A percentile compares a stretch with the other conserved stretches of the same genome.
phyloP scores from a whole-genome alignment of 2,329 filamentous ascomycete species.

The Cercospora brassicicola region DNA sequence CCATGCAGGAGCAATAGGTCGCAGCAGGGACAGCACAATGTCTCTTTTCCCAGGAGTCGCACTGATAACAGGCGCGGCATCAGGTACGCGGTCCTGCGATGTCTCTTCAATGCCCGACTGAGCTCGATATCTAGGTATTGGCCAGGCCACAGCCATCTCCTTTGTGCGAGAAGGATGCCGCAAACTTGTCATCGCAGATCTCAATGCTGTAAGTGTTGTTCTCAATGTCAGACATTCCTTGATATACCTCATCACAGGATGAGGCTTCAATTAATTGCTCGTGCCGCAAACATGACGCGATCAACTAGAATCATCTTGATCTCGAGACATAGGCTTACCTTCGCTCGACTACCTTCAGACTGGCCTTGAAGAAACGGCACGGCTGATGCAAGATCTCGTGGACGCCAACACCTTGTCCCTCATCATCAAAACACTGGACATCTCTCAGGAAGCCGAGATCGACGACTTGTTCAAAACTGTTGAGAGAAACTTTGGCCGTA shows the following conservation, averaged over 20 bases:
- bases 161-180: constrained; percentile 50
- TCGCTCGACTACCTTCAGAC: neutral
- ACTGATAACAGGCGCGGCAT: constrained; percentile 39
- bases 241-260: neutral
- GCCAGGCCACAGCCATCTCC: constrained; percentile 46
- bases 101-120: constrained; percentile 7
- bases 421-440: constrained; percentile 37
- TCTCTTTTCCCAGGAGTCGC: constrained; percentile 38
- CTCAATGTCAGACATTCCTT: neutral
- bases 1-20: neutral
- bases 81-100: constrained; percentile 26
- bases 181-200: constrained; percentile 47
- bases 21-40: constrained; percentile 13
- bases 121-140: constrained; percentile 42
- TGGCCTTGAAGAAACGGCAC: constrained; percentile 40
- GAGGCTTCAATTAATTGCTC: neutral
- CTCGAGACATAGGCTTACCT: neutral
- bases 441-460: constrained; percentile 41
- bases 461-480: constrained; percentile 38
- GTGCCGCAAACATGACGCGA: neutral
- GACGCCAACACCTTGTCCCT: constrained; percentile 27
- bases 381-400: constrained; percentile 33
- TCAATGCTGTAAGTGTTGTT: constrained; percentile 26
- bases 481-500: constrained; percentile 42
- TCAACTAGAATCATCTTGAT: neutral